Base-by-base conservation (phyloP, 371 early-diverging fungal species). In the Mucor circinelloides region DNA sequence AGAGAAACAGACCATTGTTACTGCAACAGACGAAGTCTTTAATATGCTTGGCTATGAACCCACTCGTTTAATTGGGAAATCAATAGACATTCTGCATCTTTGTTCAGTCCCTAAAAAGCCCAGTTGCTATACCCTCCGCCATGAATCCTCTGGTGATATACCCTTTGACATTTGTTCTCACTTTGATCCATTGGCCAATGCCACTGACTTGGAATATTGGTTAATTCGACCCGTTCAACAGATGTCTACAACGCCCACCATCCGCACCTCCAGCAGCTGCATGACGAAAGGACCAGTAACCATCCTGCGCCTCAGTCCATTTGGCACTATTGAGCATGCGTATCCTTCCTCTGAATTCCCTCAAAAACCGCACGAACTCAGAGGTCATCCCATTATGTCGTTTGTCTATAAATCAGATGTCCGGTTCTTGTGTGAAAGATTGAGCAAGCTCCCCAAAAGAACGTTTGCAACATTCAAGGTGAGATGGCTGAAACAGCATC, bases 361-460 rank as follows among this genome's bases (percentile, higher is more conserved):
- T 2, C 73, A 72, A 8, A 17, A 44, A 12, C 13, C 50, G 7
- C 40, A 17, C 25, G 60, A 72, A 25, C 68, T 80, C 5, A 57
- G 69, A 15, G 77, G 77, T n/a, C 71, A 55, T 31, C 77, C 80
- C 10, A 77, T 80, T 55, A 80, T 80, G 80, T 73, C 80, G 10
- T 80, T 74, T 69, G 63, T 80, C 38, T 75, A 80, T 31, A 61
- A 73, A 13, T 73, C 71, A 31, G 80, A 80, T 58, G 71, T 80
- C 2, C 70, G 71, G n/a, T 44, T 48, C 12, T 30, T 80, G 2
- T 80, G 80, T 42, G 67, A 69, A 15, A 66, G 66, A 6, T 38
- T 80, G 17, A 63, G 72, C 32, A 54, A 68, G n/a, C 64, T 66
- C 0, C 63, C 32, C 3, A 57, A 57, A 21, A 31, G 56, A 27